Evolutionary conservation across 2,329 filamentous ascomycete species (phyloP).

Genomic region (Mycocentrospora acerina): DNA sequence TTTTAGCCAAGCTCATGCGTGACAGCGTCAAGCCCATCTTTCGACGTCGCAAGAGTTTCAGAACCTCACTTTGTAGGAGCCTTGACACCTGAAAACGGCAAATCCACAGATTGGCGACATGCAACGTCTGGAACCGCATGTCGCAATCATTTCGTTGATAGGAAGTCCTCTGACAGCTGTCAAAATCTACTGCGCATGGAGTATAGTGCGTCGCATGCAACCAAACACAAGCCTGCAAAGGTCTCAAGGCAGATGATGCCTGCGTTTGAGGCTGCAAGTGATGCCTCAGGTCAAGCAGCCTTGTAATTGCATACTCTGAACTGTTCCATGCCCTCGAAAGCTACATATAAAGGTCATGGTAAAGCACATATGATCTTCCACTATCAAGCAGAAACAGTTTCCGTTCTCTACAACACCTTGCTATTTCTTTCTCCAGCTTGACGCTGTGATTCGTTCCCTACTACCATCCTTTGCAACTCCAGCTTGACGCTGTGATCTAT

Average conservation of each 20-base stretch:
- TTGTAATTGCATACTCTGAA: neutral
- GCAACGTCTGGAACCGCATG: slow-evolving; percentile 14
- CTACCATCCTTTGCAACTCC: slow-evolving; percentile 8
- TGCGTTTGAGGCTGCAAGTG: slow-evolving; percentile 5
- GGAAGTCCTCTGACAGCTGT: slow-evolving; percentile 9
- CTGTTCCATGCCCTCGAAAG: neutral
- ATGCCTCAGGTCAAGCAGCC: neutral
- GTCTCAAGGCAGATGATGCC: slow-evolving; percentile 1
- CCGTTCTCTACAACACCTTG: slow-evolving; percentile 4
- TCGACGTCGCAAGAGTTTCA: slow-evolving; percentile 24
- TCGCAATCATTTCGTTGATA: slow-evolving; percentile 13
- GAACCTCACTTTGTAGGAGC: slow-evolving; percentile 9
- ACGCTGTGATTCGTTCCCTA: slow-evolving; percentile 6
- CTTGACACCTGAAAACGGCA: slow-evolving; percentile 2
- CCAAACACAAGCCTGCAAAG: slow-evolving; percentile 7
- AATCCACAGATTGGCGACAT: slow-evolving; percentile 13
- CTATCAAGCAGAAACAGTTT: slow-evolving; percentile 22
- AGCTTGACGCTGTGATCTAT: slow-evolving; percentile 34
- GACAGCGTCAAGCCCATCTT: slow-evolving; percentile 8
- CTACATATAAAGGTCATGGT: slow-evolving; percentile 7
- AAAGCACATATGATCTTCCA: slow-evolving; percentile 13
- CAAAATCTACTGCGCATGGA: slow-evolving; percentile 8
- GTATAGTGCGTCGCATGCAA: slow-evolving; percentile 10
- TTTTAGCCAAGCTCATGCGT: slow-evolving; percentile 21
- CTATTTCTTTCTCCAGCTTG: slow-evolving; percentile 10